Evolutionary conservation across 2,329 filamentous ascomycete species (phyloP).

Genomic region (Cordyceps cicadae): DNA sequence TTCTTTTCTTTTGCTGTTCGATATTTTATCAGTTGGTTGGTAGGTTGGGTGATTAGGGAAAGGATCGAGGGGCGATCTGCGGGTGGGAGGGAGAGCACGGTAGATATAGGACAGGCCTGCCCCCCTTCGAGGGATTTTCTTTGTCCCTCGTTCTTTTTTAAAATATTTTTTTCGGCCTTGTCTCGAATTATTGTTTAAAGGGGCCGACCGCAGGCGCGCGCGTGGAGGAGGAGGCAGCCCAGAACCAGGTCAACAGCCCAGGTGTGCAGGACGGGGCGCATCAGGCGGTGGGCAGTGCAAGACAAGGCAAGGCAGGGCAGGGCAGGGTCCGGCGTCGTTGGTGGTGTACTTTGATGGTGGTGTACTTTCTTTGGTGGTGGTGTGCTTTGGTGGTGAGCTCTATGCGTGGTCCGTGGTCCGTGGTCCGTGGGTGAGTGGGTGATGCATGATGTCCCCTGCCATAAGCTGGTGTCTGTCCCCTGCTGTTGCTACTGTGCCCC

Average conservation of each 20-base stretch:
- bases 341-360: neutral
- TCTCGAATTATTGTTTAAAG: neutral
- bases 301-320: no score
- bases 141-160: no score
- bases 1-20: neutral
- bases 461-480: no score
- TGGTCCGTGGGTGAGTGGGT: no score
- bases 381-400: no score
- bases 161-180: neutral
- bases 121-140: neutral
- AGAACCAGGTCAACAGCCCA: neutral
- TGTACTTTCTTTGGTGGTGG: no score
- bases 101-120: neutral
- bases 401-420: no score
- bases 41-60: neutral
- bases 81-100: neutral
- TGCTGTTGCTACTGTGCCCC: neutral
- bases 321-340: neutral
- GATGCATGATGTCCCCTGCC: no score
- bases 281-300: constrained; percentile 7
- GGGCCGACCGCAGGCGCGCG: neutral
- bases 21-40: neutral
- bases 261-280: neutral
- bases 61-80: neutral
- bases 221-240: constrained; percentile 1